Percentiles rank a stretch among this genome's conserved stretches.
phyloP scores from a whole-genome alignment of 2,329 filamentous ascomycete genomes.

The Tolypocladium ovalisporum region DNA sequence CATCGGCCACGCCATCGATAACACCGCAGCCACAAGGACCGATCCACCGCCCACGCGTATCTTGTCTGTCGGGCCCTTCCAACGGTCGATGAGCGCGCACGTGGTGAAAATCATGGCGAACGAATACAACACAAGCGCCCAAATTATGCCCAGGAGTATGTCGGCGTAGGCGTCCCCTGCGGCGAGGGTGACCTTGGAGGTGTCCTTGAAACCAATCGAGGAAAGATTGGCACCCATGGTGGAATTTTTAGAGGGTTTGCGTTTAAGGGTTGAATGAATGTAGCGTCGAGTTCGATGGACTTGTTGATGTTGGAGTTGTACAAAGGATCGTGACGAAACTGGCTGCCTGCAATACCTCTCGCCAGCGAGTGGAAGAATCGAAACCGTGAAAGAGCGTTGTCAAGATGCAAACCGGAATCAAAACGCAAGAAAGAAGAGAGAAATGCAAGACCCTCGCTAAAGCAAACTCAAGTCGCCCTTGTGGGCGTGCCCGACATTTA shows the following conservation, averaged over 20 bases:
- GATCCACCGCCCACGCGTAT: constrained; percentile 14
- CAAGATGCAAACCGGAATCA: background rate
- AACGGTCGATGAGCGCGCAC: constrained; percentile 29
- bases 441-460: background rate
- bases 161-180: constrained; percentile 17
- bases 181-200: constrained; percentile 20
- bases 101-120: constrained; percentile 31
- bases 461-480: no score
- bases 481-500: background rate
- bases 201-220: constrained; percentile 22
- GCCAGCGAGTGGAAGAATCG: background rate
- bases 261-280: background rate
- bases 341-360: background rate
- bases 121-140: constrained; percentile 22
- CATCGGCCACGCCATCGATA: constrained; percentile 24
- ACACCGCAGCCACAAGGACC: constrained; percentile 18
- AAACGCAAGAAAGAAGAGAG: background rate
- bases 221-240: constrained; percentile 30
- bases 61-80: constrained; percentile 26
- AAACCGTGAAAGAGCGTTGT: background rate
- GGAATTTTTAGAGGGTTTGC: background rate
- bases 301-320: background rate
- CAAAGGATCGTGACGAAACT: background rate
- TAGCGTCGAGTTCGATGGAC: background rate
- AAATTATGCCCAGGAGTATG: constrained; percentile 22